A percentile compares a stretch with the other conserved stretches of the same genome.
Conservation (phyloP, 495 filamentous ascomycete species). For the Gamarada debralockiae region DNA sequence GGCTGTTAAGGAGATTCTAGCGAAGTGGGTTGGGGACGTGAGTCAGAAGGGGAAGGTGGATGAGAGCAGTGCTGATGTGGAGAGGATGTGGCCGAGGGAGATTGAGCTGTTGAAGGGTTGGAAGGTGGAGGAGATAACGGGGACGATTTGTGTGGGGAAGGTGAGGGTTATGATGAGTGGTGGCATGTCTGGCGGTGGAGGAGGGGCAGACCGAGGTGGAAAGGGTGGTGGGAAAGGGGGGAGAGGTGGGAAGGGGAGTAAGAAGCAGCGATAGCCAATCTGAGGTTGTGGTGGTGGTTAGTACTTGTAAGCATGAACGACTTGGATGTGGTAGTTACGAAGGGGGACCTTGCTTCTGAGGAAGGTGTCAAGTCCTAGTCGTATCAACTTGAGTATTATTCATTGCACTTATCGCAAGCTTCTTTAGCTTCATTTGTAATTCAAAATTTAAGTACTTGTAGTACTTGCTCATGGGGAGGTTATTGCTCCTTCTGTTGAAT, state of each 20-base stretch:
- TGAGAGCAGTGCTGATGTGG: conserved; percentile 53
- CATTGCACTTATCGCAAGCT: no score
- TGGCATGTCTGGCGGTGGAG: conserved; percentile 40
- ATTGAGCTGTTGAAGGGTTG: conserved; percentile 75
- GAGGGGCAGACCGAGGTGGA: conserved; percentile 33
- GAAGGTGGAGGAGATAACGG: conserved; percentile 79
- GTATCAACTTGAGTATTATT: no score
- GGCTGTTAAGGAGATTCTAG: conserved; percentile 82
- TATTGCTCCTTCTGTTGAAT: no score
- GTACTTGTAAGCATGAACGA: no score
- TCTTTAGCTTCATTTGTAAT: no score
- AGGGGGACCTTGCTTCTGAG: no score
- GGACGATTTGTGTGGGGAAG: conserved; percentile 79
- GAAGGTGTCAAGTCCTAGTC: no score
- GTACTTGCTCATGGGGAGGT: no score
- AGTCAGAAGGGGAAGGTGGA: conserved; percentile 55
- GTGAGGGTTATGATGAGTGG: conserved; percentile 72
- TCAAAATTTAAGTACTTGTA: no score
- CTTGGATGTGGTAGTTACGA: no score
- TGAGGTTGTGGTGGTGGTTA: no score
- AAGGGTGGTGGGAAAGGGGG: conserved; percentile 20
- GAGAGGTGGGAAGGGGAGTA: conserved; percentile 30
- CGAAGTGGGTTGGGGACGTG: conserved; percentile 64
- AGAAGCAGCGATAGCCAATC: conserved; percentile 32
- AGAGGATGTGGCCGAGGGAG: conserved; percentile 78